Evolutionary conservation across 1,139 yeast species (phyloP).

Genomic region (Pichia sp.): DNA sequence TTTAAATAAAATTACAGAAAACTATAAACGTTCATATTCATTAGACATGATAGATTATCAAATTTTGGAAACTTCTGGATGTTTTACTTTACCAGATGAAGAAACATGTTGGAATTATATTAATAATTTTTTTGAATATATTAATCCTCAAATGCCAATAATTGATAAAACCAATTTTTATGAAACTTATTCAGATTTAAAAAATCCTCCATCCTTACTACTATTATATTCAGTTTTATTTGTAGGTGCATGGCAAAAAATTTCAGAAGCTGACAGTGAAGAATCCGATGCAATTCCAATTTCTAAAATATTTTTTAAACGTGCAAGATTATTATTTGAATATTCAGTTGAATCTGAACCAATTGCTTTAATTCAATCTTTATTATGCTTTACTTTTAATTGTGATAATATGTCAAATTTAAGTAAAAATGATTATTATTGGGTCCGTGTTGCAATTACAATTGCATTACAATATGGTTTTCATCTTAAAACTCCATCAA

Average conservation of each 20-base stretch:
- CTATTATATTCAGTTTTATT: constrained; percentile 63
- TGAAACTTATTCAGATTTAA: constrained; percentile 50
- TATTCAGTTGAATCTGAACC: constrained; percentile 67
- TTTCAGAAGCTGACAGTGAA: constrained; percentile 40
- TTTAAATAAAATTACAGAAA: constrained; percentile 28
- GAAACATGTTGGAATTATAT: constrained; percentile 59
- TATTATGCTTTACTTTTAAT: constrained; percentile 60
- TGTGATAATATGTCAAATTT: constrained; percentile 81
- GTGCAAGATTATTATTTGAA: constrained; percentile 75
- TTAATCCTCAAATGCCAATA: constrained; percentile 64
- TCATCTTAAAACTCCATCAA: constrained; percentile 41
- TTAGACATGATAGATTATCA: constrained; percentile 46
- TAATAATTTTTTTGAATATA: constrained; percentile 44
- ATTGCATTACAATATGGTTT: constrained; percentile 78
- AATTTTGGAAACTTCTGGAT: constrained; percentile 62
- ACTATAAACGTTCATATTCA: constrained; percentile 30
- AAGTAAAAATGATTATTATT: constrained; percentile 66
- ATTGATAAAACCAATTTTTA: constrained; percentile 59
- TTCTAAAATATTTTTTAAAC: constrained; percentile 55
- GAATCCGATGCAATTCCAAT: constrained; percentile 21
- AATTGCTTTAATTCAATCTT: constrained; percentile 56
- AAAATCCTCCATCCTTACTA: constrained; percentile 62
- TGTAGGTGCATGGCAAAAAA: constrained; percentile 47
- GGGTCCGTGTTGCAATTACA: constrained; percentile 70
- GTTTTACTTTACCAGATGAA: constrained; percentile 60